Percentiles rank a stretch among this genome's conserved stretches.
phyloP scores from a whole-genome alignment of 1,284 basidiomycete species.

The Ceratobasidium sp. region DNA sequence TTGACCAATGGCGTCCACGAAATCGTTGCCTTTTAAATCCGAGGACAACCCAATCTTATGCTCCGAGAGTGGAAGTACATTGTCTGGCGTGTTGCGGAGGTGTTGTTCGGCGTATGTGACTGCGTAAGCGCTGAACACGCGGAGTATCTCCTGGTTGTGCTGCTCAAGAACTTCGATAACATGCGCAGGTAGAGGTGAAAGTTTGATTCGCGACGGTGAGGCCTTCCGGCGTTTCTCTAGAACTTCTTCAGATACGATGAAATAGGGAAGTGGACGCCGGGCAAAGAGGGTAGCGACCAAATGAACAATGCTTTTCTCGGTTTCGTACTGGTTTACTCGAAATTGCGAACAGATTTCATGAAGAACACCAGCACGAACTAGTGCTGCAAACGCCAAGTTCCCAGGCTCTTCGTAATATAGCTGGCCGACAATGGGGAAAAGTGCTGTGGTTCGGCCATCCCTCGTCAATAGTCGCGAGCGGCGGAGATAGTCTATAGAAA shows the following conservation, averaged over 20 bases:
- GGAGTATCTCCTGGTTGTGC: slow-evolving; percentile 67
- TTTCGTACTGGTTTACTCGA: slow-evolving; percentile 58
- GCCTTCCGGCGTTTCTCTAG: slow-evolving; percentile 59
- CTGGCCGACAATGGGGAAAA: slow-evolving; percentile 48
- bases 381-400: slow-evolving; percentile 72
- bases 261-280: slow-evolving; percentile 65
- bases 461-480: slow-evolving; percentile 67
- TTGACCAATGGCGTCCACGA: background rate
- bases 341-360: slow-evolving; percentile 65
- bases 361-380: slow-evolving; percentile 70
- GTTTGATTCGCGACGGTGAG: slow-evolving; percentile 69
- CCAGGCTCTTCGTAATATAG: slow-evolving; percentile 77
- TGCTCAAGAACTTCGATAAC: slow-evolving; percentile 61
- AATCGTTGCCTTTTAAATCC: background rate
- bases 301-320: slow-evolving; percentile 66
- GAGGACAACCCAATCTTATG: background rate
- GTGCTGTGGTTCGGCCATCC: slow-evolving; percentile 65
- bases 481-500: slow-evolving; percentile 77
- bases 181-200: slow-evolving; percentile 64
- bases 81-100: slow-evolving; percentile 60
- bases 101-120: slow-evolving; percentile 63
- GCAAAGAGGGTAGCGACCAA: slow-evolving; percentile 73
- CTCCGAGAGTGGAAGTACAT: slow-evolving; percentile 61
- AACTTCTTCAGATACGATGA: slow-evolving; percentile 60
- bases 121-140: slow-evolving; percentile 69